phyloP scores from a whole-genome alignment of 176 grass and related monocot species.

The Secale cereale region DNA sequence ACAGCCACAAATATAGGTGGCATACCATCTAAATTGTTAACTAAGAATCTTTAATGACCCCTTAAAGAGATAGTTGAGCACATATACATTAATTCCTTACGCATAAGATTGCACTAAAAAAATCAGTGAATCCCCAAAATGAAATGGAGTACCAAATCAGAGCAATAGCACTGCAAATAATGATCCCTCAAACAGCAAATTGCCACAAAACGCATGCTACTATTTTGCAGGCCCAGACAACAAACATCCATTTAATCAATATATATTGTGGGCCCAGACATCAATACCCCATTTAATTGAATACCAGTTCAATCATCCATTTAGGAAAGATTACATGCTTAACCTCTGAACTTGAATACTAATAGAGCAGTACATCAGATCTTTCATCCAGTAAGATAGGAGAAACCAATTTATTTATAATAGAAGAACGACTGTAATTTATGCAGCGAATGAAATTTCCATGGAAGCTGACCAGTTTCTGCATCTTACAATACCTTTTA shows the following conservation, averaged over 20 bases:
- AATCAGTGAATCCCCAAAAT: background rate
- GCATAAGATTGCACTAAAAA: background rate
- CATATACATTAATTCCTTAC: background rate
- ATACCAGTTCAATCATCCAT: no score
- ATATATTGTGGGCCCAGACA: background rate
- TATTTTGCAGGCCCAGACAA: background rate
- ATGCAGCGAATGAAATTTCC: slow-evolving; percentile 4
- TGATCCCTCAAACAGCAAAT: background rate
- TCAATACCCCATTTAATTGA: no score
- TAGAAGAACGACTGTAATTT: background rate
- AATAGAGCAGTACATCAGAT: background rate
- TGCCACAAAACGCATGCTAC: background rate
- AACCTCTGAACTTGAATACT: no score
- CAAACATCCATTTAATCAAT: background rate
- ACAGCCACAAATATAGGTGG: no score
- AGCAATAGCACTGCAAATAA: no score
- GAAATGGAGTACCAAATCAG: background rate
- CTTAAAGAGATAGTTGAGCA: background rate
- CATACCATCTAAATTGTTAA: background rate
- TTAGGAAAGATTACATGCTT: no score
- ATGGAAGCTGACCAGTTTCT: background rate
- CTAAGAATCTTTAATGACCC: background rate
- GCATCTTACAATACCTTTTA: slow-evolving; percentile 66
- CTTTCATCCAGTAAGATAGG: background rate
- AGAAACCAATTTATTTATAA: background rate